phyloP scores from a whole-genome alignment of 2,329 filamentous ascomycete genomes.

The Knoxdaviesia capensis region DNA sequence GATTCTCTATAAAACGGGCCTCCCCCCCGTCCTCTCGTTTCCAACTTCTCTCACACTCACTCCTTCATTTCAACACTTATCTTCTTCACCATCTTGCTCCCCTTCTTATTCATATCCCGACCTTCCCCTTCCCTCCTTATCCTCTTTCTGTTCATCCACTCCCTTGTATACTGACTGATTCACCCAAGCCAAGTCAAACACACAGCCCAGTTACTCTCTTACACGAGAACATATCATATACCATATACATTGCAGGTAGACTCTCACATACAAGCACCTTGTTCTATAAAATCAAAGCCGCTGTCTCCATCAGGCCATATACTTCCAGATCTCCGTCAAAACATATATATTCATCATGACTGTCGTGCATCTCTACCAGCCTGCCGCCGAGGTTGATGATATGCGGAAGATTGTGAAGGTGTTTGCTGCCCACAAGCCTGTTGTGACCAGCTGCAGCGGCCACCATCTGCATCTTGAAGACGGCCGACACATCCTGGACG shows the following conservation, averaged over 20 bases:
- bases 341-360: background rate
- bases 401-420: background rate
- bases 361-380: background rate
- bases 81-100: too few relatives aligned
- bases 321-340: background rate
- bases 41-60: too few relatives aligned
- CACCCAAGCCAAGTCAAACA: background rate
- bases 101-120: too few relatives aligned
- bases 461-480: conserved; percentile 8
- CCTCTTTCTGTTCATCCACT: too few relatives aligned
- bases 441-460: conserved; percentile 5
- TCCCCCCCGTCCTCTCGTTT: too few relatives aligned
- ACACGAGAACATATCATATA: background rate
- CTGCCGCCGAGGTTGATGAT: background rate
- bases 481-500: conserved; percentile 45
- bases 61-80: too few relatives aligned
- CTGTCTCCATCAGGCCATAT: background rate
- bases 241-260: background rate
- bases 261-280: background rate
- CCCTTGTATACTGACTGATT: too few relatives aligned
- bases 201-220: background rate
- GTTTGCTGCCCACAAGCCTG: background rate
- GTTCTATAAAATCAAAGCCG: background rate
- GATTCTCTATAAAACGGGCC: too few relatives aligned
- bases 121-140: too few relatives aligned